Evolutionary conservation across 1,284 basidiomycete species (phyloP).

Genomic region (Cryptococcus floricola): DNA sequence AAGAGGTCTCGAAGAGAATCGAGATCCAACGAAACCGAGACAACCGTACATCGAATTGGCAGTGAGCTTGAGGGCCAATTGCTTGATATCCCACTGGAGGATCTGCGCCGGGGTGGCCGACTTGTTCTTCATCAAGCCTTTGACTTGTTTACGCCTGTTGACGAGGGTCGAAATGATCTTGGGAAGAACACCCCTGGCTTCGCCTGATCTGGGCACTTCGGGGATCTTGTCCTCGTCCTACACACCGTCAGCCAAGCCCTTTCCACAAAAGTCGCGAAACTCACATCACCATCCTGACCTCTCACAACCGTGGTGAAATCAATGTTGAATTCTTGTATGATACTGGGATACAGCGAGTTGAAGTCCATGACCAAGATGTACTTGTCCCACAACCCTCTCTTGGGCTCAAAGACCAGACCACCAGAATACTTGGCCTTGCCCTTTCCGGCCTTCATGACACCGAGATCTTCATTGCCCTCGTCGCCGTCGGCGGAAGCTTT

Average conservation of each 20-base stretch:
- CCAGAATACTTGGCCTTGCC: conserved; percentile 98
- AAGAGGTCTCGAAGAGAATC: conserved; percentile 95
- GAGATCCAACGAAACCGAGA: conserved; percentile 93
- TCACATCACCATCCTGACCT: conserved; percentile 60
- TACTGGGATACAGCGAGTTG: conserved; percentile 98
- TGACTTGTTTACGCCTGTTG: conserved; percentile 82
- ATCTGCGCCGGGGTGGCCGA: conserved; percentile 69
- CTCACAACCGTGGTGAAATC: conserved; percentile 95
- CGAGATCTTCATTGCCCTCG: conserved; percentile 54
- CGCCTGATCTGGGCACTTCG: conserved; percentile 71
- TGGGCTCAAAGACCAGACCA: conserved; percentile 96
- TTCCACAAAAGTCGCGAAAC: conserved; percentile 20
- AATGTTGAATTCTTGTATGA: conserved; percentile 99
- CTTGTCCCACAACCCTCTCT: conserved; percentile 93
- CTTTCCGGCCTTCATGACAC: conserved; percentile 58
- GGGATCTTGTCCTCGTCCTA: conserved; percentile 79
- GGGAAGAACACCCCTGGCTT: conserved; percentile 83
- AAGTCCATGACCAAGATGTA: conserved; percentile 99
- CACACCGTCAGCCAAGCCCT: conserved; percentile 5
- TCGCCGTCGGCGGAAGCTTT: conserved; percentile 49
- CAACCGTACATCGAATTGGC: conserved; percentile 99
- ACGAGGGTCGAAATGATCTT: conserved; percentile 94
- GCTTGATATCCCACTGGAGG: conserved; percentile 94
- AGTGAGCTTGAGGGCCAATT: conserved; percentile 94
- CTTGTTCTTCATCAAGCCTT: conserved; percentile 91